These are phyloP conservation scores for Globisporangium spiculum DNA, from an alignment of 352 stramenopile species.

Conservation along the genomic window DNA sequence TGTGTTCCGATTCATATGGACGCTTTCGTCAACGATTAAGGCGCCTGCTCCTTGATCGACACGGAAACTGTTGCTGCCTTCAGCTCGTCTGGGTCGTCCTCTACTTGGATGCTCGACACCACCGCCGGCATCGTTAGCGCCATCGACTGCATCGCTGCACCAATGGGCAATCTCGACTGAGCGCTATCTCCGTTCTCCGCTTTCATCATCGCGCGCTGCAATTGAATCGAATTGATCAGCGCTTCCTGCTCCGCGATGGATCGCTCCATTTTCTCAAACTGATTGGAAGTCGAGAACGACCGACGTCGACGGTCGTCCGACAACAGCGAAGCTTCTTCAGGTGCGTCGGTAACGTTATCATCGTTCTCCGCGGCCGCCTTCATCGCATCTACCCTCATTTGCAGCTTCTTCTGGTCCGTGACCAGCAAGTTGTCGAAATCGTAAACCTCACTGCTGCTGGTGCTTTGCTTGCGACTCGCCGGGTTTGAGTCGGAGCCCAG, in stretches of 20 bases:
- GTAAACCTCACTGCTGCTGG: slow-evolving; percentile 15
- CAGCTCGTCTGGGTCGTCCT: not conserved
- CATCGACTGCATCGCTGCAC: slow-evolving; percentile 22
- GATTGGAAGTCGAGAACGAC: slow-evolving; percentile 48
- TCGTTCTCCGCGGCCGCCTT: not conserved
- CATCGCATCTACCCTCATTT: not conserved
- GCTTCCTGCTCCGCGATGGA: slow-evolving; percentile 67
- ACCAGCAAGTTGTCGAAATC: slow-evolving; percentile 44
- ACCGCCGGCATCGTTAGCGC: not conserved
- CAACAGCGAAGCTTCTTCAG: slow-evolving; percentile 8
- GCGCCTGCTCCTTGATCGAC: not conserved
- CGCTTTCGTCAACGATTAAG: not conserved
- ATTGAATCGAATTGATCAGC: slow-evolving; percentile 52
- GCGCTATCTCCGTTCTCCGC: slow-evolving; percentile 4
- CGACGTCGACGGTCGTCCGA: slow-evolving; percentile 25
- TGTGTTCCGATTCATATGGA: not conserved
- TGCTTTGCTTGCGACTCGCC: slow-evolving; percentile 5
- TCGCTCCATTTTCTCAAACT: slow-evolving; percentile 51
- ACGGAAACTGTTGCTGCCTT: not conserved
- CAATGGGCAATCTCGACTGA: slow-evolving; percentile 16
- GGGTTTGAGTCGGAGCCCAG: not conserved
- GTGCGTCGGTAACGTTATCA: not conserved
- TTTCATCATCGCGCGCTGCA: slow-evolving; percentile 45
- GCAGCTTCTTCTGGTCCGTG: not conserved
- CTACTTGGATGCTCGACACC: not conserved